Evolutionary conservation across 192 early-diverging fungal genomes (phyloP), one percentile per base, ranked within the genome.

Genomic region (Pecoramyces ruminantium): DNA sequence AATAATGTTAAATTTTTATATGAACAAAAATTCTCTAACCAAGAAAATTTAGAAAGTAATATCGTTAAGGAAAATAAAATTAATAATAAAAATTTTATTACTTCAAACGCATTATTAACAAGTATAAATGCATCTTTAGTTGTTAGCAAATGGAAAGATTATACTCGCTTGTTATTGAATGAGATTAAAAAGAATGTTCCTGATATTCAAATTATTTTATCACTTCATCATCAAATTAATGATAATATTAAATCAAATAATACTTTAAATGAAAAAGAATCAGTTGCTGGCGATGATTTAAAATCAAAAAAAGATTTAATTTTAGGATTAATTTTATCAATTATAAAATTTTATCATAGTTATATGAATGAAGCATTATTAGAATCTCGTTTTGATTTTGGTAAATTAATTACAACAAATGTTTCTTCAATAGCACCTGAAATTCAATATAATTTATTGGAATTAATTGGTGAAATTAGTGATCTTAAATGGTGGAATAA

Each of bases 401-500:
- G 90, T 42, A 93, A 93, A 79, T 85, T 95, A 29, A 87, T 95
- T 38, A 92, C 93, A 13, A 83, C 85, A 2, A 88, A 94, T 82
- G 83, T 93, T 38, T 82, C 84, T 0, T 83, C 83, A 29, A 82
- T 91, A 5, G 84, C 89, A n/a, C 78, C 86, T 25, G 87, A 87
- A 18, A 82, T 91, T 4, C 82, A 92, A 78, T 81, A 91, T 77
- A 87, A 92, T 84, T 78, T 94, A 30, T 80, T 95, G 29, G 85
- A 89, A 38, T 84, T 94, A 77, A 81, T 94, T 27, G 79, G 85
- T 14, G 86, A 87, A 30, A 80, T 92, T 30, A 85, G 86, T 28
- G 89, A 91, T 58, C 93, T 95, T 79, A 90, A 91, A 29, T 95
- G 93, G 94, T 88, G 87, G 80, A 91, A 89, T 78, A 89, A 88